phyloP scores from a whole-genome alignment of 2,329 filamentous ascomycete genomes.

The Xylariaceae sp. region DNA sequence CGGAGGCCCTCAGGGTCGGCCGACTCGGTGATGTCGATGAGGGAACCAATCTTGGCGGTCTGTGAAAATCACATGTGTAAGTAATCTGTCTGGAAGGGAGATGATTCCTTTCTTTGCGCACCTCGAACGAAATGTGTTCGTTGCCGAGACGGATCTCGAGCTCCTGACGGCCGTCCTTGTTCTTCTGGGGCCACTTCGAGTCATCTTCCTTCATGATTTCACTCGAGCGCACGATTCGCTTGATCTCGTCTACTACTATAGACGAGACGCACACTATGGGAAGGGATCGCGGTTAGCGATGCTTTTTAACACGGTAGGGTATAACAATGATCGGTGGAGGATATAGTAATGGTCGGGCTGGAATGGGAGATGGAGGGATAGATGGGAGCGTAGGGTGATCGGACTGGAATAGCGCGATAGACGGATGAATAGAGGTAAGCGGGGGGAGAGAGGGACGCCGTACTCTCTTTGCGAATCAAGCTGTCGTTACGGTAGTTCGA shows the following conservation, averaged over 20 bases:
- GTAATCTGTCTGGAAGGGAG: constrained; percentile 1
- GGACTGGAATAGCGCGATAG: background rate
- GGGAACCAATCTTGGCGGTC: constrained; percentile 96
- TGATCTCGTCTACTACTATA: constrained; percentile 86
- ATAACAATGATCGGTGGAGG: no score
- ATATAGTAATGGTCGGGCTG: background rate
- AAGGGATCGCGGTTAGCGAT: constrained; percentile 2
- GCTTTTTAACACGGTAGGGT: background rate
- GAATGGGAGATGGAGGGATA: background rate
- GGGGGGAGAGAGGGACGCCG: constrained; percentile 33
- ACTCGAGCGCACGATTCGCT: constrained; percentile 92
- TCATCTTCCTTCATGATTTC: constrained; percentile 99
- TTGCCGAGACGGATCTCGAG: constrained; percentile 89
- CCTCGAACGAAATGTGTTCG: constrained; percentile 98
- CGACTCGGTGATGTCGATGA: constrained; percentile 94
- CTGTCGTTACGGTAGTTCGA: constrained; percentile 99
- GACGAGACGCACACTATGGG: constrained; percentile 87
- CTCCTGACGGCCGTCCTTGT: constrained; percentile 96
- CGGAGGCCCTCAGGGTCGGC: constrained; percentile 91
- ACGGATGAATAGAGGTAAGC: background rate
- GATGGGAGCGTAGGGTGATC: no score
- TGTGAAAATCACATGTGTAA: constrained; percentile 35
- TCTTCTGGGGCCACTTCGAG: constrained; percentile 97
- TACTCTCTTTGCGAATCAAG: constrained; percentile 98
- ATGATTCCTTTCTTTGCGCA: constrained; percentile 36